phyloP scores from a whole-genome alignment of 805 yeast genomes.

The Wickerhamiella spandovensis region DNA sequence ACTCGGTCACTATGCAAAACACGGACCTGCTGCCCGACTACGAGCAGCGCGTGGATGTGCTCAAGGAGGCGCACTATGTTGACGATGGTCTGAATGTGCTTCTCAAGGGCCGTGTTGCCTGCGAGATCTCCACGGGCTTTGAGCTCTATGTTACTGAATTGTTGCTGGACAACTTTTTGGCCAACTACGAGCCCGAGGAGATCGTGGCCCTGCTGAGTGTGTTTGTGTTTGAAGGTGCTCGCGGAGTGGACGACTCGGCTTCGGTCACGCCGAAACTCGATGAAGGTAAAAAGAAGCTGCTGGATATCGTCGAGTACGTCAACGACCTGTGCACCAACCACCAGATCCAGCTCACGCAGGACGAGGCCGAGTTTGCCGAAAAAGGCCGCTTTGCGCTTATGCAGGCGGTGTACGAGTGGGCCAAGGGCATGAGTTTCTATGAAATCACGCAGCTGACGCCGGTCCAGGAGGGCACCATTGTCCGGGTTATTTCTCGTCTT shows the following conservation, averaged over 20 bases:
- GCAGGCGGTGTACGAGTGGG: constrained; percentile 97
- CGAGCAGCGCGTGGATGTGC: constrained; percentile 71
- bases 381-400: constrained; percentile 78
- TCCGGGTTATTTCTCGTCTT: constrained; percentile 81
- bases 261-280: constrained; percentile 79
- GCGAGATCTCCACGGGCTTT: constrained; percentile 62
- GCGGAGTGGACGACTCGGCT: constrained; percentile 44
- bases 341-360: constrained; percentile 65
- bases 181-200: constrained; percentile 89
- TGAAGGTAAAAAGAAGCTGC: constrained; percentile 42
- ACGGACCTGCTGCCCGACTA: constrained; percentile 86
- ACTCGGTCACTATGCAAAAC: constrained; percentile 71
- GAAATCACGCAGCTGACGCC: constrained; percentile 81
- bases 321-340: constrained; percentile 47
- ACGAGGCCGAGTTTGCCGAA: constrained; percentile 74
- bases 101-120: constrained; percentile 31
- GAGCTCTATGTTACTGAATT: constrained; percentile 90
- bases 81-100: constrained; percentile 60
- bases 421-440: constrained; percentile 80
- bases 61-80: constrained; percentile 66
- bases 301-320: constrained; percentile 53
- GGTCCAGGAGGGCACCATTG: constrained; percentile 94
- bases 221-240: constrained; percentile 83
- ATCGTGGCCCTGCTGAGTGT: constrained; percentile 88
- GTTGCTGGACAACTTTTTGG: constrained; percentile 79